Base-by-base conservation (phyloP, 2,329 filamentous ascomycete species). In the Cordyceps sp. region DNA sequence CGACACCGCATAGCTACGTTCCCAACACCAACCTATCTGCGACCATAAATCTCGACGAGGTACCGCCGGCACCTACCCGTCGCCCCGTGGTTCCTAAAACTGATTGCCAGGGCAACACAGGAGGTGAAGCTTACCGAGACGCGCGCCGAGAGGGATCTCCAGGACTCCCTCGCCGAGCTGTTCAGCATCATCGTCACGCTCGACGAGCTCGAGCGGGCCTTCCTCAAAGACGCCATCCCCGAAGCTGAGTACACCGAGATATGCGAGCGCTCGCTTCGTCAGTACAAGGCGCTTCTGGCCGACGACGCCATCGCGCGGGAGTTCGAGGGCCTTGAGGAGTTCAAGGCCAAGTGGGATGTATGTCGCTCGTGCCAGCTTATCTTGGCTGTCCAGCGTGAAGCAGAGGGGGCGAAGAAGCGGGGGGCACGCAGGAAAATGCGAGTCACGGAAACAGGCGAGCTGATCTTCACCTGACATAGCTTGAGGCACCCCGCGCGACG, bases 151-250 rank as follows among this genome's bases (percentile, higher is more conserved):
- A 78, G 88, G 38, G 86, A 98, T 50, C 66, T 96, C 1, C 84
- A 94, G 53, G 90, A 96, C 49, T 96, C 90, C 2, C 73, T 98
- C 12, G 90, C 88, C 34, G 90, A 98, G 57, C 77, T 98, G 17
- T 98, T 96, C 58, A 93, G 86, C 58, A 96, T 98, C 42, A 88
- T 98, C 24, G 72, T 94, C 38, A 96, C 90, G 0, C 65, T 98
- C 4, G 90, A 98, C 50, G 85, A 92, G 40, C 70, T 98, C 2
- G 90, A 98, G 49, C 93, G 92, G 54, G 92, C 88, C 1, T 98
- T 93, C 49, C 71, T 98, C 25, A 92, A 93, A 49, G 90, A 98
- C 63, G 88, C 85, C 16, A 78, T 98, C 31, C 73, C 80, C 6
- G 90, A 96, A 56, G 67, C 69, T 32, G 88, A 94, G 47, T 98